Base-by-base conservation (phyloP, 1,284 basidiomycete species). In the Ustilago crameri region DNA sequence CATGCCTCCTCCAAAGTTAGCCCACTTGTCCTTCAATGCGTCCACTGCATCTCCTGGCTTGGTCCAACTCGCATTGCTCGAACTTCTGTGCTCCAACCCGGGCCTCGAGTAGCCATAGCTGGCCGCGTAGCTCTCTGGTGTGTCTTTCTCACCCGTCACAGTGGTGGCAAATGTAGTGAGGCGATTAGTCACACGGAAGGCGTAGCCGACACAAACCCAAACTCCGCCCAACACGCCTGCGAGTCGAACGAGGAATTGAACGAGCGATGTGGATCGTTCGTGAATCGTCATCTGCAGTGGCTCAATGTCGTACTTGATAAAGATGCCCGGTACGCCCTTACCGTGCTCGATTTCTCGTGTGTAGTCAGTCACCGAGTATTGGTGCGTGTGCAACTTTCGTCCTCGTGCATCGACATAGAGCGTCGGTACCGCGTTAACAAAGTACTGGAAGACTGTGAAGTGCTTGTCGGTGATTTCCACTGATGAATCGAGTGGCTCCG, bases 321-420 rank as follows among this genome's bases (percentile, higher is more conserved):
- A 83, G 55, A 83, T 74, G 18, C 84, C 85, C 0, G 95, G 95
- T 0, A 93, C 90, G 4, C 91, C 92, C 24, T 86, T 84, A 62
- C 91, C 89, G 79, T 93, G 91, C 44, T 90, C 86, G 12, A 96
- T 86, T 15, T 88, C 86, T 14, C 92, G 89, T 2, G 89, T 89
- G 83, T 97, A 95, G 84, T 97, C 93, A 0, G 93, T 97, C 2
- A 98, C 95, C 48, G 92, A 93, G 85, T 98, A 98, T 84, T 97
- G 91, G 78, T 94, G 90, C 0, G 95, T 98, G 30, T 88, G 84
- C 22, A 88, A 74, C n/a, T 88, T 24, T 50, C 82, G 55, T 84
- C 88, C 58, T 86, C 88, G 37, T 85, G 90, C 30, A 88, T 87
- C 90, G 67, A 95, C 88, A 84, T 97, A 98, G 3, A 90, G 91